Base-by-base conservation (phyloP, 2,329 filamentous ascomycete species). In the Penicillium sp. region DNA sequence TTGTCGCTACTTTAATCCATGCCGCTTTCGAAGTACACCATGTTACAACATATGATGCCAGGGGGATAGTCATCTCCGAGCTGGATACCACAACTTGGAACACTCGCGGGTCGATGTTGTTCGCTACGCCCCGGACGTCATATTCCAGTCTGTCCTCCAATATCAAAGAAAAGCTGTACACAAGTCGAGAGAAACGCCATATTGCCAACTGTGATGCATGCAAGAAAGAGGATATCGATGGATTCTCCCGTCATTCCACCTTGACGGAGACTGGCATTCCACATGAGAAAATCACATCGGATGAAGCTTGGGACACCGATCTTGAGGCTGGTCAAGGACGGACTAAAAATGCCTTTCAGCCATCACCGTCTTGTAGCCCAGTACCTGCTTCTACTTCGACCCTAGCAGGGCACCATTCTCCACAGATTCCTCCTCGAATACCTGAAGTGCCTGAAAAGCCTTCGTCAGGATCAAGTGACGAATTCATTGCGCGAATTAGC, bases 141-240 rank as follows among this genome's bases (percentile, higher is more conserved):
- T 58, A 64, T 22, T 59, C 64, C 22, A 61, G 58, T n/a, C 53
- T 62, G 39, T 59, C 61, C 1, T 54, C 60, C 19, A 65, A 65
- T 16, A 62, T 66, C 24, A 65, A 60, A 49, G 65, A 66, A 6
- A 56, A 57, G 26, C 22, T 56, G 10, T 55, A 63, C 31, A 52
- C 57, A 7, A 62, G 58, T 51, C 55, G 65, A 63, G 67, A 66
- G 19, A 70, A 59, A 31, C 70, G 69, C 52, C 78, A 84, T 61
- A 69, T 83, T 42, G 74, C 79, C 55, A 82, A 82, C 54, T 84
- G 81, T 60, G 75, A 80, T 60, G 75, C 77, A 27, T 84, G 81
- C 68, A 74, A 74, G 55, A 74, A 72, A 43, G 77, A 81, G 58
- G 68, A 71, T 49, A 59, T 66, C 37, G 64, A 65, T 46, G 68